phyloP scores from a whole-genome alignment of 495 filamentous ascomycete genomes.

The Lophiostoma macrostomum region DNA sequence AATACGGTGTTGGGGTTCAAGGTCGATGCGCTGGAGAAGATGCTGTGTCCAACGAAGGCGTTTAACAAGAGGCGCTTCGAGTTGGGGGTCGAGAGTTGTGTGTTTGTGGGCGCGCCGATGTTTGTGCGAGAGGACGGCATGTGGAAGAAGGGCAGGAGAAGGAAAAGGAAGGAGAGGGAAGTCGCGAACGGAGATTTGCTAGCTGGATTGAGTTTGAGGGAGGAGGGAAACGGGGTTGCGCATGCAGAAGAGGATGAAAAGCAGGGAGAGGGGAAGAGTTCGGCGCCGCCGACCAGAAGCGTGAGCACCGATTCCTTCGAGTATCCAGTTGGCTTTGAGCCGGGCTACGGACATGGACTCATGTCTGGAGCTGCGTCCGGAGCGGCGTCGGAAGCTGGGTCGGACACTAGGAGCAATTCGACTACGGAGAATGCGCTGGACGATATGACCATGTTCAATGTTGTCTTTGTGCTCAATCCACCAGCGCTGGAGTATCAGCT shows the following conservation, averaged over 20 bases:
- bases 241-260: conserved; percentile 60
- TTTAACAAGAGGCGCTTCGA: conserved; percentile 88
- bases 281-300: conserved; percentile 38
- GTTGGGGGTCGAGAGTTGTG: conserved; percentile 75
- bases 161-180: conserved; percentile 61
- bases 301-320: conserved; percentile 20
- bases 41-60: conserved; percentile 74
- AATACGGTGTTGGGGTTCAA: conserved; percentile 74
- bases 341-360: conserved; percentile 34
- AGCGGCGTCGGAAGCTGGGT: conserved; percentile 29
- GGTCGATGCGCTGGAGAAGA: conserved; percentile 73
- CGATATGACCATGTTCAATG: conserved; percentile 96
- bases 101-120: conserved; percentile 83
- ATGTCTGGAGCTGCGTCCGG: conserved; percentile 33
- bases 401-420: conserved; percentile 39
- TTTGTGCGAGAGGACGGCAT: conserved; percentile 80
- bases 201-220: too few relatives aligned
- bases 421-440: conserved; percentile 46
- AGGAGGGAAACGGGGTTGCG: too few relatives aligned
- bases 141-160: conserved; percentile 71
- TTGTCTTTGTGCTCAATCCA: conserved; percentile 85
- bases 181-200: too few relatives aligned
- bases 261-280: conserved; percentile 33
- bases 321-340: conserved; percentile 38
- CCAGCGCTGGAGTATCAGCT: conserved; percentile 71